Base-by-base conservation (phyloP, 768 basidiomycete genomes). In the Lentinula sp. region DNA sequence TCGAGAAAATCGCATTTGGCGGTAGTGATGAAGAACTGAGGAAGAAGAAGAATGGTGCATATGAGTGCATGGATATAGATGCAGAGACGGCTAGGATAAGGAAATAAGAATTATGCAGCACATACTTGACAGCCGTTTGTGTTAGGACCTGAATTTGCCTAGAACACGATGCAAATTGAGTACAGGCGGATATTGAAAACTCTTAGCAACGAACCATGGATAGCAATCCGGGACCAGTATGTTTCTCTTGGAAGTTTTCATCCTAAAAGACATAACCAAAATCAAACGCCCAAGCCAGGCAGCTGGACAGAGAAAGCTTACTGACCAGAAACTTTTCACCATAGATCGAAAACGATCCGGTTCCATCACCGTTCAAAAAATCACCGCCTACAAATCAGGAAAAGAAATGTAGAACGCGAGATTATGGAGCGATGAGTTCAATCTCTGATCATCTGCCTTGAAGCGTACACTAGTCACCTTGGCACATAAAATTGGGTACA, bases 311-410 rank as follows among this genome's bases (percentile, higher is more conserved):
- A 23, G 28, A 28, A 28, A 28, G 28, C 3, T 28, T 3, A 75
- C 85, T 61, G 48, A 95, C 95, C 0, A 88, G 89, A 68, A 96
- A 96, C 66, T 91, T 93, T 67, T 92, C 89, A 28, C 96, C 96
- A 67, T 97, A 98, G 65, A 99, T 93, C n/a, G 93, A 96, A 74
- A 95, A 95, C 0, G 88, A 86, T 1, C 97, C 97, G 1, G 96
- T 98, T 39, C 97, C 97, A 67, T 99, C 97, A 3, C 87, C 86
- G 63, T 95, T 95, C 65, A 95, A 66, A 65, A 98, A 99, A 70
- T 99, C 97, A 0, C 97, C 97, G 50, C 92, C 93, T 93, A 60
- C 15, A 35, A 4, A 28, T 28, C 28, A 23, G 16, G 11, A 16
- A 18, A 9, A 9, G 31, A 13, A 39, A 39, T 0, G 37, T 13